Base-by-base conservation (phyloP, 768 basidiomycete species). In the Podaxis sp. region DNA sequence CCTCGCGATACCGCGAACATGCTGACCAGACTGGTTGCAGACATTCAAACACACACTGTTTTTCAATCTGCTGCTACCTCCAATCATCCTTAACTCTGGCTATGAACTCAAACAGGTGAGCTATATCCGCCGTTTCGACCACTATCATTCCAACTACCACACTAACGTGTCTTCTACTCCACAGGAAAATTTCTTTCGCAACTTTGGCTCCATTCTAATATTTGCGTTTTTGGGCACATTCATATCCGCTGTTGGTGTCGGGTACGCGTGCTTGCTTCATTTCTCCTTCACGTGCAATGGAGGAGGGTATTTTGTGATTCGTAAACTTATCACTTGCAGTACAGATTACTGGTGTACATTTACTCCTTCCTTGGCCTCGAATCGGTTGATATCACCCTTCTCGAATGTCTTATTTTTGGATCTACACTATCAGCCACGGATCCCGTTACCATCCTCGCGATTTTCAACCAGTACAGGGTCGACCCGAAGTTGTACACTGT, bases 401-500 rank as follows among this genome's bases (percentile, higher is more conserved):
- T 99, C 47, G 97, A 99, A 76, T 98, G 97, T 71, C 82, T 99
- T 41, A 94, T 89, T 19, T 98, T 98, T 73, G 97, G 97, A 24
- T 96, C 96, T 4, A 96, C 97, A 4, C 81, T 99, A 22, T 96
- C 94, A 33, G 97, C 97, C 2, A 99, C 97, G 47, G 97, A 99
- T 72, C 96, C 96, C 0, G 94, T 98, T 27, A 98, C 97, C 6
- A 97, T 99, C 71, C 82, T 99, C 36, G 93, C 96, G 49, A 98
- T 99, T 58, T 99, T 99, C 81, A 94, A 97, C 68, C 93, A 97
- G 68, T 92, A 96, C 79, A 97, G 98, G 73, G 96, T 98, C 68
- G 97, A 99, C 75, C 96, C 97, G 0, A 98, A 98, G 72, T 82
- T 99, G 8, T 98, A 98, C 77, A 91, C 89, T 50, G 85, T 98